These are phyloP conservation scores for Sporothrix brunneoviolacea DNA, from an alignment of 2,329 filamentous ascomycete species.

Conservation along the genomic window DNA sequence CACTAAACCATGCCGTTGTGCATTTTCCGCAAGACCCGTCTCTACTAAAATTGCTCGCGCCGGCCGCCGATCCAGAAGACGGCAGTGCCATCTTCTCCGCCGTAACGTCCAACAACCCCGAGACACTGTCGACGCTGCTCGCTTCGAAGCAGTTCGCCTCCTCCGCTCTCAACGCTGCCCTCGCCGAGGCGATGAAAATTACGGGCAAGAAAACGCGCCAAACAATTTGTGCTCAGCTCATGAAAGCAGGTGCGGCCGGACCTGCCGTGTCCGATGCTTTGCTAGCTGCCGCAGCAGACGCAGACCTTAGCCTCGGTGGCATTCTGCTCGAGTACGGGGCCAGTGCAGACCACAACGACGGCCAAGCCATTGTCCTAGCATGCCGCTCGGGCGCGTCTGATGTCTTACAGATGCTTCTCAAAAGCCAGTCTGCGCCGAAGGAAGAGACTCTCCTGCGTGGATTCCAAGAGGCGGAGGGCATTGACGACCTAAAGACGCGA, in stretches of 20 bases:
- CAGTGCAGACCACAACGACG: conserved; percentile 42
- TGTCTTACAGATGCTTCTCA: conserved; percentile 44
- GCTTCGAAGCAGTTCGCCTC: conserved; percentile 29
- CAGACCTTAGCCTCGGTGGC: conserved; percentile 44
- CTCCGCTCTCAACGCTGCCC: conserved; percentile 34
- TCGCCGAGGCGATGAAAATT: conserved; percentile 38
- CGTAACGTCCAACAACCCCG: conserved; percentile 37
- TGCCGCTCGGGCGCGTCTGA: conserved; percentile 44
- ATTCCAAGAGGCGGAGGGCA: conserved; percentile 49
- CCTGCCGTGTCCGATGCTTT: conserved; percentile 43
- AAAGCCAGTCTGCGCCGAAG: conserved; percentile 29
- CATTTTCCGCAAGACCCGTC: conserved; percentile 42
- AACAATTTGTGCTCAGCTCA: conserved; percentile 38
- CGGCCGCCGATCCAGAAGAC: conserved; percentile 42
- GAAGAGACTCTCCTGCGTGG: conserved; percentile 41
- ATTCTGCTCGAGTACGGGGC: conserved; percentile 47
- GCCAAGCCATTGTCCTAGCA: conserved; percentile 48
- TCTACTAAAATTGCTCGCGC: conserved; percentile 39
- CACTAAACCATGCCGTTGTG: conserved; percentile 44
- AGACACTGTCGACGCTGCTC: conserved; percentile 43
- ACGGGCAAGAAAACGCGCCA: conserved; percentile 34
- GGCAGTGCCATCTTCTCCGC: conserved; percentile 43
- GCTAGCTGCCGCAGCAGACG: conserved; percentile 44
- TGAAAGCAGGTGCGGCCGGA: conserved; percentile 40
- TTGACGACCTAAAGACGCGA: conserved; percentile 42